Percentiles rank a stretch among this genome's conserved stretches.
Conservation (phyloP, 768 basidiomycete genomes). For the Stropharia rugosoannulata region DNA sequence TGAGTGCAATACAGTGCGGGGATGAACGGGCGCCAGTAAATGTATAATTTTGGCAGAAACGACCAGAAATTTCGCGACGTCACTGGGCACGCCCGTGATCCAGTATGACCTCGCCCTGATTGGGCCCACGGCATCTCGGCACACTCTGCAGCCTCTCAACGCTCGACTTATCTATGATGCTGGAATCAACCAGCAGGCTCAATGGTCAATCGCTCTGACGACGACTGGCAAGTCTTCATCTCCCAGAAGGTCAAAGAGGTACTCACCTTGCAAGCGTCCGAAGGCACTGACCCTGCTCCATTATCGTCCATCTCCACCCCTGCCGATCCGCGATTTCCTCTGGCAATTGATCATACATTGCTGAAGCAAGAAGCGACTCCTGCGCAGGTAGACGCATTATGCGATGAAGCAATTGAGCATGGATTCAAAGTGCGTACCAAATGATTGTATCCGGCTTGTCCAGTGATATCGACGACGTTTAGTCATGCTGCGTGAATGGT, state of each 20-base stretch:
- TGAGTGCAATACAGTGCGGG: too few species aligned
- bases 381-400: neutral
- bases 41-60: neutral
- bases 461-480: neutral
- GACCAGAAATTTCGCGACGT: slow-evolving; percentile 14
- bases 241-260: slow-evolving; percentile 27
- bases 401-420: slow-evolving; percentile 1
- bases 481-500: slow-evolving; percentile 57
- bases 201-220: slow-evolving; percentile 26
- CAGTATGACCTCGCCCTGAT: neutral
- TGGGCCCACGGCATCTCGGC: neutral
- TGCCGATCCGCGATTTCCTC: slow-evolving; percentile 28
- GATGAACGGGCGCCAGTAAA: neutral
- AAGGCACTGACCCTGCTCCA: slow-evolving; percentile 8
- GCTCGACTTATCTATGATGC: neutral
- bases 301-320: slow-evolving; percentile 25
- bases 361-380: slow-evolving; percentile 5
- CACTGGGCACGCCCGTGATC: neutral
- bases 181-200: neutral
- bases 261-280: slow-evolving; percentile 3
- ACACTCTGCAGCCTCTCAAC: neutral
- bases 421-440: neutral
- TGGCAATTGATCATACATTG: slow-evolving; percentile 6
- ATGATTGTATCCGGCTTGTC: neutral
- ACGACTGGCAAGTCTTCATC: slow-evolving; percentile 32